A percentile compares a stretch with the other conserved stretches of the same genome.
These are phyloP conservation scores for Diaporthe aspalathi DNA, from an alignment of 2,329 filamentous ascomycete genomes.

Conservation along the genomic window DNA sequence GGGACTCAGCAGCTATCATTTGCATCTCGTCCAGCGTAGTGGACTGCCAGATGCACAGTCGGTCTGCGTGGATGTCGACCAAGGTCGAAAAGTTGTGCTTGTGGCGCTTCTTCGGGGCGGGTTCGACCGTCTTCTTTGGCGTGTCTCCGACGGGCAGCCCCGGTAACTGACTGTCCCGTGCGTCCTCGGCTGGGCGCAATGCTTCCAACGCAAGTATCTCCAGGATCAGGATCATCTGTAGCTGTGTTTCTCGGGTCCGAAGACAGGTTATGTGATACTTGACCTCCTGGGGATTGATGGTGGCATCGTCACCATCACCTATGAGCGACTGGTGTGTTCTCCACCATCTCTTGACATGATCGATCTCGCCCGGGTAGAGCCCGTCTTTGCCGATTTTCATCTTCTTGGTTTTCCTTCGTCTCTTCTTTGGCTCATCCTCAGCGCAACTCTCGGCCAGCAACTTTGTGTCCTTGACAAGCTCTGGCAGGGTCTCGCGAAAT, in stretches of 20 bases:
- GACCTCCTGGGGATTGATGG: slow-evolving; percentile 62
- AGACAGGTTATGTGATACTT: slow-evolving; percentile 74
- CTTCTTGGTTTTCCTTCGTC: slow-evolving; percentile 69
- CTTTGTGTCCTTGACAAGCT: slow-evolving; percentile 68
- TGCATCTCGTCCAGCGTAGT: slow-evolving; percentile 71
- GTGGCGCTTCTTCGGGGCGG: slow-evolving; percentile 64
- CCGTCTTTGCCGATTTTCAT: slow-evolving; percentile 76
- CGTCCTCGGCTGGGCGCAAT: slow-evolving; percentile 54
- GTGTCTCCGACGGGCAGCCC: slow-evolving; percentile 52
- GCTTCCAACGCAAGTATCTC: slow-evolving; percentile 80
- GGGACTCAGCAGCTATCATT: slow-evolving; percentile 60
- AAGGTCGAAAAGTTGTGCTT: slow-evolving; percentile 74
- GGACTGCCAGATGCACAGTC: slow-evolving; percentile 86
- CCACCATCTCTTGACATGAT: slow-evolving; percentile 79
- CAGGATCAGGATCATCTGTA: slow-evolving; percentile 83
- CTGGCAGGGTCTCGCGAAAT: slow-evolving; percentile 77
- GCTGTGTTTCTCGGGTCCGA: slow-evolving; percentile 79
- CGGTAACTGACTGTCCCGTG: slow-evolving; percentile 60
- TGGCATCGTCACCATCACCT: slow-evolving; percentile 60
- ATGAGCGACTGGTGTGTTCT: slow-evolving; percentile 62
- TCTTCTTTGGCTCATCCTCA: slow-evolving; percentile 54
- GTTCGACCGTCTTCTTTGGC: slow-evolving; percentile 49
- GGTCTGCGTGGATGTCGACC: slow-evolving; percentile 80
- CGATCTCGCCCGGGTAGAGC: slow-evolving; percentile 74
- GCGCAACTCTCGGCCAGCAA: slow-evolving; percentile 68